Evolutionary conservation across 768 basidiomycete species (phyloP).

Genomic region (Tremella fuciformis): DNA sequence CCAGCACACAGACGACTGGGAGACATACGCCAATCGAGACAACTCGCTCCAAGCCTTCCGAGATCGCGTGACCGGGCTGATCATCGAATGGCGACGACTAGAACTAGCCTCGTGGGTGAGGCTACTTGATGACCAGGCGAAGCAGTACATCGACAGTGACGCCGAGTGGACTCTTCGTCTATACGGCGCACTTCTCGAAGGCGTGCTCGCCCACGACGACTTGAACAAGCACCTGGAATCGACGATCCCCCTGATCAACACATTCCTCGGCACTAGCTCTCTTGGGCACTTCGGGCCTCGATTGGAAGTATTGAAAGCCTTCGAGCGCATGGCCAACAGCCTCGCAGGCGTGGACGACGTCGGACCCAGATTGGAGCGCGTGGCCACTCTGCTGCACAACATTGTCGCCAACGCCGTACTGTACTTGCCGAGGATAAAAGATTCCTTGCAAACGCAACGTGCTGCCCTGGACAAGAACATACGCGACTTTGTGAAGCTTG

Average conservation of each 20-base stretch:
- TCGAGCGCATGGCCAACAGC: slow-evolving; percentile 58
- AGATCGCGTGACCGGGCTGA: slow-evolving; percentile 64
- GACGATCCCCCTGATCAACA: slow-evolving; percentile 73
- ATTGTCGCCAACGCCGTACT: slow-evolving; percentile 65
- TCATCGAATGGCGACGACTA: slow-evolving; percentile 84
- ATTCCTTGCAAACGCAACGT: slow-evolving; percentile 61
- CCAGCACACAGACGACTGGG: slow-evolving; percentile 89
- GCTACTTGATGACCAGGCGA: slow-evolving; percentile 70
- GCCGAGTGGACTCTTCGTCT: slow-evolving; percentile 88
- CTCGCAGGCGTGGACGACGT: slow-evolving; percentile 41
- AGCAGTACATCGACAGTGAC: slow-evolving; percentile 52
- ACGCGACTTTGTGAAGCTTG: slow-evolving; percentile 80
- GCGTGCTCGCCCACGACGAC: slow-evolving; percentile 52
- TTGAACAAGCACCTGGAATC: slow-evolving; percentile 60
- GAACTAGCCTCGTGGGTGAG: slow-evolving; percentile 84
- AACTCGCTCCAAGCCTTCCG: slow-evolving; percentile 73
- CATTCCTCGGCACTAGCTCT: slow-evolving; percentile 71
- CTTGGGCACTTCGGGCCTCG: slow-evolving; percentile 77
- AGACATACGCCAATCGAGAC: slow-evolving; percentile 87
- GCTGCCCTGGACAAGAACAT: slow-evolving; percentile 72
- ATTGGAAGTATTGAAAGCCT: slow-evolving; percentile 66
- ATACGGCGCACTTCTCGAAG: slow-evolving; percentile 73
- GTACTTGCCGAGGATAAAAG: slow-evolving; percentile 58
- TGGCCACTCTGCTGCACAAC: slow-evolving; percentile 58
- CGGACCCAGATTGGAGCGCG: background rate